These are phyloP conservation scores for Trichophyton rubrum DNA, from an alignment of 2,329 filamentous ascomycete genomes.

Conservation along the genomic window DNA sequence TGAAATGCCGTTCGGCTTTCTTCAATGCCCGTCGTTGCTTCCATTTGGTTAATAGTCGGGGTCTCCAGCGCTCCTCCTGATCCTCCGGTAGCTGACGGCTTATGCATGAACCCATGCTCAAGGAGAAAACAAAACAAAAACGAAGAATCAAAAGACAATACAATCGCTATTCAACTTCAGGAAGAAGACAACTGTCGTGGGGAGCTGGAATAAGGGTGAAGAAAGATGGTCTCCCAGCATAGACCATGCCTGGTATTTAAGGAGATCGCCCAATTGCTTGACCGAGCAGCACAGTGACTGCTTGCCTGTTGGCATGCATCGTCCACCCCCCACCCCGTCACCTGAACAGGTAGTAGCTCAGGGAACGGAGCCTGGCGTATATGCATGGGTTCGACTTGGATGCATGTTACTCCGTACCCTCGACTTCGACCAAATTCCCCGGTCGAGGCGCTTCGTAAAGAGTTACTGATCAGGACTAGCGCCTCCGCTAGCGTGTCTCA, in stretches of 20 bases:
- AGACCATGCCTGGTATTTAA: neutral
- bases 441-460: too few relatives aligned
- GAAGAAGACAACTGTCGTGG: neutral
- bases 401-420: neutral
- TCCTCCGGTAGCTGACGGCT: neutral
- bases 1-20: slow-evolving; percentile 9
- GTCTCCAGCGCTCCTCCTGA: neutral
- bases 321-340: neutral
- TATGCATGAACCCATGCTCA: neutral
- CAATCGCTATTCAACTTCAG: neutral
- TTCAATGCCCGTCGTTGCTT: slow-evolving; percentile 1
- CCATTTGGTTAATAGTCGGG: neutral
- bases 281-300: neutral
- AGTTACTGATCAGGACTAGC: too few relatives aligned
- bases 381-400: neutral
- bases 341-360: neutral
- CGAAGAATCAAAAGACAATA: neutral
- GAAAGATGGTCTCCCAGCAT: neutral
- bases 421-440: too few relatives aligned
- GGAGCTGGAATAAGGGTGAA: neutral
- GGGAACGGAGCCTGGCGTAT: neutral
- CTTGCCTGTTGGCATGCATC: neutral
- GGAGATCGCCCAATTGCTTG: neutral
- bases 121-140: neutral
- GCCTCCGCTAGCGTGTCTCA: too few relatives aligned